These are phyloP conservation scores for Hevea brasiliensis DNA, from an alignment of 345 rosid genomes.

Conservation along the genomic window DNA sequence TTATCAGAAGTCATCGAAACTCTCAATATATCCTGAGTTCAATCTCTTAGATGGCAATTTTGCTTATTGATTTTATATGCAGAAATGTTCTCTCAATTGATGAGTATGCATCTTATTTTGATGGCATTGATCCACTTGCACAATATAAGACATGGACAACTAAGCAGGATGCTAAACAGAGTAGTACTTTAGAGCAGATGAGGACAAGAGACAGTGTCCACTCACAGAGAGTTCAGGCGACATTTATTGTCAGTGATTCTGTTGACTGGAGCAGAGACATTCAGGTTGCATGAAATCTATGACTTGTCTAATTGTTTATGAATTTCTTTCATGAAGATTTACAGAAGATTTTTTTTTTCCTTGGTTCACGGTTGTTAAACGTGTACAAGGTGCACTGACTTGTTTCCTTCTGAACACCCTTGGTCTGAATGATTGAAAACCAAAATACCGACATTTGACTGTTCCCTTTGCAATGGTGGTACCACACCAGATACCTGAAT, in stretches of 20 bases:
- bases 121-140: slow-evolving; percentile 78
- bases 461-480: not conserved
- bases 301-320: slow-evolving; percentile 1
- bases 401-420: not conserved
- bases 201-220: slow-evolving; percentile 25
- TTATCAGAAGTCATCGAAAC: not conserved
- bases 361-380: not conserved
- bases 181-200: slow-evolving; percentile 17
- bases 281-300: slow-evolving; percentile 53
- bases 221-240: slow-evolving; percentile 72
- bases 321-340: not conserved
- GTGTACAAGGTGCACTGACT: not conserved
- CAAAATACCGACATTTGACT: not conserved
- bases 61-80: slow-evolving; percentile 25
- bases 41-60: slow-evolving; percentile 12
- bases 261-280: slow-evolving; percentile 93
- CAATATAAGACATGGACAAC: slow-evolving; percentile 62
- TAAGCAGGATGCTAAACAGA: slow-evolving; percentile 27
- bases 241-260: slow-evolving; percentile 82
- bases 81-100: slow-evolving; percentile 86
- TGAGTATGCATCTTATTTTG: slow-evolving; percentile 70
- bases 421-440: not conserved
- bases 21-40: not conserved
- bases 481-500: not conserved
- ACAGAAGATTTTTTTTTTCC: not conserved